Percentiles rank a stretch among this genome's conserved stretches.
Evolutionary conservation across 2,329 filamentous ascomycete genomes (phyloP).

Genomic region (Penicillium fuscoglaucum): DNA sequence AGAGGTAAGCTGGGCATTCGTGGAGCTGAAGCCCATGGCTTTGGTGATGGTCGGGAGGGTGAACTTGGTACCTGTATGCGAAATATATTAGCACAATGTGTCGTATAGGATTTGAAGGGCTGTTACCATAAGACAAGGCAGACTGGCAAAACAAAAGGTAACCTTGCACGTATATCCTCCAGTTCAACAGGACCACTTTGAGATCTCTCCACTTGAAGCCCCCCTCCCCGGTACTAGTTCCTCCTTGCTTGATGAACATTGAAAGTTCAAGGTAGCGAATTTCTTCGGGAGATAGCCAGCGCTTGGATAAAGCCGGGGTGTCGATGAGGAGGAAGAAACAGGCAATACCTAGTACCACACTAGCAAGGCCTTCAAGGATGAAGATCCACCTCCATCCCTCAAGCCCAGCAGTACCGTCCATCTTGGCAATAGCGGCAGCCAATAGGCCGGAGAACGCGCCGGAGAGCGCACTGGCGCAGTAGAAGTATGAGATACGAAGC

Average conservation of each 20-base stretch:
- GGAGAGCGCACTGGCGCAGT: constrained; percentile 31
- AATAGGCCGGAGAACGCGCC: constrained; percentile 52
- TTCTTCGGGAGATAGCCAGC: constrained; percentile 42
- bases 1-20: constrained; percentile 36
- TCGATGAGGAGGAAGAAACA: constrained; percentile 48
- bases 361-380: constrained; percentile 49
- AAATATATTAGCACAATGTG: constrained; percentile 22
- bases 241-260: constrained; percentile 32
- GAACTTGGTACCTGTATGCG: constrained; percentile 37
- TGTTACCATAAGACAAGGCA: constrained; percentile 24
- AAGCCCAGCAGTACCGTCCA: constrained; percentile 48
- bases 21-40: constrained; percentile 37
- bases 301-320: constrained; percentile 37
- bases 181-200: constrained; percentile 37
- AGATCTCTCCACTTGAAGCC: constrained; percentile 36
- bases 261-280: constrained; percentile 40
- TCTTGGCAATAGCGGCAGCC: constrained; percentile 50
- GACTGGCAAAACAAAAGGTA: constrained; percentile 31
- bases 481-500: constrained; percentile 25
- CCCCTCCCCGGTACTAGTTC: constrained; percentile 1
- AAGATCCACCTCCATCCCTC: constrained; percentile 53
- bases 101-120: constrained; percentile 16
- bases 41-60: constrained; percentile 42
- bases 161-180: constrained; percentile 37
- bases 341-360: constrained; percentile 40